Percentiles rank a stretch among this genome's conserved stretches.
phyloP scores from a whole-genome alignment of 306 rosid species.

The Trifolium pratense region DNA sequence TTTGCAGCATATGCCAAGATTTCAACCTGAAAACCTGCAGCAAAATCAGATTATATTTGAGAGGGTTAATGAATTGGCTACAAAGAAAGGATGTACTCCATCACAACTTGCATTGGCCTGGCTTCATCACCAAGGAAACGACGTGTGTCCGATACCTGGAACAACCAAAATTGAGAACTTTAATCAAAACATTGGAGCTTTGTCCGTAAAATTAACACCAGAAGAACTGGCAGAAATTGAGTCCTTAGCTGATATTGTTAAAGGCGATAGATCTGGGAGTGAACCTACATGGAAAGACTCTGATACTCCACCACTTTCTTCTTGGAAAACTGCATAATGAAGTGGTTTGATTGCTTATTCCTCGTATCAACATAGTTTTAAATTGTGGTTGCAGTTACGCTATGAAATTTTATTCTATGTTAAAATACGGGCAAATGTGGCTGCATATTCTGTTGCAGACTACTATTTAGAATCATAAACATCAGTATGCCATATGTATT shows the following conservation, averaged over 20 bases:
- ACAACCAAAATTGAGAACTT: slow-evolving; percentile 73
- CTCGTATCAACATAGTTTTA: not conserved
- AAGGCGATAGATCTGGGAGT: slow-evolving; percentile 46
- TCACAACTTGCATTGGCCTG: slow-evolving; percentile 68
- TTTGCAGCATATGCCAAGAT: slow-evolving; percentile 55
- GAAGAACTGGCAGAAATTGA: slow-evolving; percentile 69
- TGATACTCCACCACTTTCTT: slow-evolving; percentile 71
- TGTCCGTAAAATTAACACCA: slow-evolving; percentile 61
- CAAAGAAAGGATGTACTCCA: slow-evolving; percentile 65
- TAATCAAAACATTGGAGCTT: slow-evolving; percentile 62
- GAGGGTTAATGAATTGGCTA: slow-evolving; percentile 60
- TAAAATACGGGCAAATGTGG: not conserved
- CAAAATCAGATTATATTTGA: slow-evolving; percentile 65
- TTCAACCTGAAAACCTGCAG: slow-evolving; percentile 64
- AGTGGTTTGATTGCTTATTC: not conserved
- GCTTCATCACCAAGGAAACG: slow-evolving; percentile 75
- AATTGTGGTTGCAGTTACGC: not conserved
- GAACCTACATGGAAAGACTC: slow-evolving; percentile 48
- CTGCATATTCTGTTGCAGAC: not conserved
- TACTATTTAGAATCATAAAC: not conserved
- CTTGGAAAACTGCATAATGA: slow-evolving; percentile 48
- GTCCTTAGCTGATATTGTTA: slow-evolving; percentile 51
- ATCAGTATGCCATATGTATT: not conserved
- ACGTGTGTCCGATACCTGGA: slow-evolving; percentile 79
- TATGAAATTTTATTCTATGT: not conserved